Base-by-base conservation (phyloP, 169 alveolate species). In the Eimeria praecox region DNA sequence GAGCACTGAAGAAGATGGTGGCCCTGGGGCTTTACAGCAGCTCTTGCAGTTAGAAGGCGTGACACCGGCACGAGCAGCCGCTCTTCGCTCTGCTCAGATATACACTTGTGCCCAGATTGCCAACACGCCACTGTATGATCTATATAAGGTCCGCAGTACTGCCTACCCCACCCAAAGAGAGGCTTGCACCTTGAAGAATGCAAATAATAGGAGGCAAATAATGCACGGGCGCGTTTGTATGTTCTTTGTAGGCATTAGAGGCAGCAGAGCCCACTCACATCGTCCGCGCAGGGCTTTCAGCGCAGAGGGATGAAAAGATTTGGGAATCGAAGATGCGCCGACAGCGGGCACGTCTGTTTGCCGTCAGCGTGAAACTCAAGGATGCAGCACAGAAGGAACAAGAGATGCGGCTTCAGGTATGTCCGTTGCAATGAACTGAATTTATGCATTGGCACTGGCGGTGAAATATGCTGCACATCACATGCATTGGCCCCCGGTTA, bases 21-120 rank as follows among this genome's bases (percentile, higher is more conserved):
- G 33, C 80, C 24, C 93, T 62, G 44, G 64, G 22, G 93, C 64
- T 24, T 27, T 87, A 18, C 82, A 87, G 73, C 93, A 87, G 42
- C 52, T 87, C 59, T 42, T 87, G 62, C 93, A 87, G 80, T 66
- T 87, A 33, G 93, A 87, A 40, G 93, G 93, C 93, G 62, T 87
- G 83, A 87, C 93, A 3, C 93, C 93, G 52, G 49, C 83, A 38
- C 44, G 93, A 10, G 93, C 93, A 35, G 82, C 82, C 30, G 93
- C 93, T 10, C 82, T 87, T 22, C 93, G 82, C 64, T 62, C 93
- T 27, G 82, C 71, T 12, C 93, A 87, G 40, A 62, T 87, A 40
- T 46, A 40, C 83, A 87, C 82, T 42, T 87, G 83, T 40, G 93
- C 56, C 46, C 75, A 87, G 62, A 2, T 87, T 46, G 83, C 59